Base-by-base conservation (phyloP, 108 stramenopile species). In the Conticribra guillardii region DNA sequence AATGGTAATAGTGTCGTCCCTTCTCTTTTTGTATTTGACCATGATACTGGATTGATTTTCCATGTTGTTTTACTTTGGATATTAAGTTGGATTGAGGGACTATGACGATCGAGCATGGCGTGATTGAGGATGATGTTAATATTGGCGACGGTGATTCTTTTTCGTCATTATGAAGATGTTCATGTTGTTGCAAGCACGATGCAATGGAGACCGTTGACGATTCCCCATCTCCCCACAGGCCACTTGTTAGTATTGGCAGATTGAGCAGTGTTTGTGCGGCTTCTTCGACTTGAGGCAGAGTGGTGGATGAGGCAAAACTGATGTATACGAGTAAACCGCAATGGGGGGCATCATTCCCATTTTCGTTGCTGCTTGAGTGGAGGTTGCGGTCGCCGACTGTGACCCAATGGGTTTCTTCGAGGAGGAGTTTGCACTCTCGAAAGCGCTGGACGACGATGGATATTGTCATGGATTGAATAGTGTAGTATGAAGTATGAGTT, bases 31-130 rank as follows among this genome's bases (percentile, higher is more conserved):
- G 64, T 22, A 83, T 76, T 54, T 89, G 88, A 30, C 82, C 82
- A 22, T 82, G 84, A 67, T 89, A 89, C 67, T 89, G 88, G 21
- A 89, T 83, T 0, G 87, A 85, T 58, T 85, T 86, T 5, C 85
- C 85, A 1, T 79, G 57, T 28, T 67, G 73, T 55, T 83, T 85
- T 1, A 75, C 80, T 62, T 85, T 89, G 52, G 73, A 69, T 50
- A 82, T 89, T 24, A 89, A 47, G 79, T 87, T 89, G 3, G 88
- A 85, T 66, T 89, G 88, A 7, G 88, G 88, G 0, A 86, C 84
- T 16, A 89, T 45, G 15, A 85, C 44, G 15, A 89, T 27, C 4
- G 84, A 83, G 24, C 58, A 41, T 16, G 15, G 22, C 21, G 30
- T 19, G 1, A 33, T 51, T 30, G 61, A 48, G 49, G 69, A 59